Percentiles rank a stretch among this genome's conserved stretches.
phyloP scores from a whole-genome alignment of 2,329 filamentous ascomycete genomes.

The Onygenales sp. region DNA sequence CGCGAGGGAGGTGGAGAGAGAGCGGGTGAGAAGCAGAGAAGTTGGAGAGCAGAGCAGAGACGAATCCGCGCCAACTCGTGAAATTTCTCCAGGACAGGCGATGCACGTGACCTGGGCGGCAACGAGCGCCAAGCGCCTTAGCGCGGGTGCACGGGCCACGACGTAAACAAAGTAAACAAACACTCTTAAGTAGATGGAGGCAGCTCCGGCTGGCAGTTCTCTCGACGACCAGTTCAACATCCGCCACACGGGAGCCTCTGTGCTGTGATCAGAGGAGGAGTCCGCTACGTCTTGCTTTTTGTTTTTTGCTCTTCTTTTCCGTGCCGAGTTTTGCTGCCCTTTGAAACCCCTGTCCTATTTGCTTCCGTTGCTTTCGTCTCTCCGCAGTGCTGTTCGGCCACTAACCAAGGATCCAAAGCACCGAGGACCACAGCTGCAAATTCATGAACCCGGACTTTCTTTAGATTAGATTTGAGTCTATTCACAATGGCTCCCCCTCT shows the following conservation, averaged over 20 bases:
- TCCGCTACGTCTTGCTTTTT: not conserved
- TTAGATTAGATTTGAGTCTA: slow-evolving; percentile 2
- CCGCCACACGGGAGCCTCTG: not conserved
- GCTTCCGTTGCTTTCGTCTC: not conserved
- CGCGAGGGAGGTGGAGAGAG: not conserved
- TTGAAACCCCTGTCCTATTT: not conserved
- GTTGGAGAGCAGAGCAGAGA: not conserved
- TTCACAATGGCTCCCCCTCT: slow-evolving; percentile 41
- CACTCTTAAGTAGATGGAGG: not conserved
- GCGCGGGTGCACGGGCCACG: slow-evolving; percentile 1
- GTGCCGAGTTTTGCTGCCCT: not conserved
- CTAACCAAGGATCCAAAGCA: too few relatives aligned
- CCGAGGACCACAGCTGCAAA: not conserved
- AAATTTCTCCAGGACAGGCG: not conserved
- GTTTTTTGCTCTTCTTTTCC: not conserved
- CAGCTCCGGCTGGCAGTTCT: not conserved
- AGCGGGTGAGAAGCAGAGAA: not conserved
- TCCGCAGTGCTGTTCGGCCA: too few relatives aligned
- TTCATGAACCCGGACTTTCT: not conserved
- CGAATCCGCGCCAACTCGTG: not conserved
- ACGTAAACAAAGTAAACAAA: slow-evolving; percentile 1
- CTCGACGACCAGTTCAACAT: not conserved
- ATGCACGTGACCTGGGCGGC: not conserved
- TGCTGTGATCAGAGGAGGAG: not conserved
- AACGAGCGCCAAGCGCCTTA: not conserved